Percentiles rank a stretch among this genome's conserved stretches.
Conservation (phyloP, 257 asterid species). For the Scutellaria minor region DNA sequence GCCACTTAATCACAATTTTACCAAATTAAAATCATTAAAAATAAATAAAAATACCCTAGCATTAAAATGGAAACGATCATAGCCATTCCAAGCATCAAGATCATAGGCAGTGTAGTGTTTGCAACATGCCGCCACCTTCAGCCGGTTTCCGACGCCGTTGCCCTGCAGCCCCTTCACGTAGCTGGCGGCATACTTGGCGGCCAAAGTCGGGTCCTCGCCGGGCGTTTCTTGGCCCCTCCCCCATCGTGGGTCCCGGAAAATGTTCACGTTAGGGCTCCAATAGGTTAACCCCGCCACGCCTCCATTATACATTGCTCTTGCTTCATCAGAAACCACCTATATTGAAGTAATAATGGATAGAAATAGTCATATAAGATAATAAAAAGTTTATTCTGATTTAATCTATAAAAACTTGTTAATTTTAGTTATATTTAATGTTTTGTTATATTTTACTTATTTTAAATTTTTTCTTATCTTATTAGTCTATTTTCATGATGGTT, state of each 20-base stretch:
- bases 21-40: background rate
- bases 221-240: slow-evolving; percentile 94
- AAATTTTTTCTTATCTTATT: too few species aligned
- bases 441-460: too few species aligned
- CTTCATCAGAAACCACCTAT: slow-evolving; percentile 89
- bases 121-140: slow-evolving; percentile 91
- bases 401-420: background rate
- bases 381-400: too few species aligned
- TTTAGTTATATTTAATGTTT: background rate
- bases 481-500: too few species aligned
- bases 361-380: too few species aligned
- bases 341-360: background rate
- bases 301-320: slow-evolving; percentile 92
- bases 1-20: background rate
- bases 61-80: slow-evolving; percentile 74
- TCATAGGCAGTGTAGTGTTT: slow-evolving; percentile 93
- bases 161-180: slow-evolving; percentile 84
- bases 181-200: slow-evolving; percentile 66
- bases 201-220: slow-evolving; percentile 77
- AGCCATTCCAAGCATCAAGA: slow-evolving; percentile 77
- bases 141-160: slow-evolving; percentile 39
- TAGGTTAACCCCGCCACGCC: slow-evolving; percentile 77
- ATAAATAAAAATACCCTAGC: slow-evolving; percentile 60
- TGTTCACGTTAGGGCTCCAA: slow-evolving; percentile 96
- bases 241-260: slow-evolving; percentile 91